Base-by-base conservation (phyloP, 805 yeast species). In the Teunomyces panamensis region DNA sequence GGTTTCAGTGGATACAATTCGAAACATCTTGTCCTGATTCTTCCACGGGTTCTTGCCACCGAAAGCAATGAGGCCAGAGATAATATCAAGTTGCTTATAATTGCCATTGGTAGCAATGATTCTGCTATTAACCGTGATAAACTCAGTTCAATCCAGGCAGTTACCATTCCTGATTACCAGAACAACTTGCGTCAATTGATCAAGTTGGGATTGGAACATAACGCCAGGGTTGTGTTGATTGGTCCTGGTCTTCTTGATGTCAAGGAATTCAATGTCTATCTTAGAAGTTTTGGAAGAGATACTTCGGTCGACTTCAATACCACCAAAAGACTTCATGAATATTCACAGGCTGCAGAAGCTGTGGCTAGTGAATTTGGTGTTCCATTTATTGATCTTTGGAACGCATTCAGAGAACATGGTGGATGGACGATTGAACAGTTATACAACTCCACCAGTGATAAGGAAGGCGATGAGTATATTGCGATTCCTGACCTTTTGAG, bases 41-140 rank as follows among this genome's bases (percentile, higher is more conserved):
- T 71, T 27, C 70, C 68, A 13, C 64, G 71, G 42, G 55, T 87
- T 4, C 63, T 89, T 30, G 69, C 74, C 17, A 57, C 64, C 3
- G 87, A 67, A 42, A 39, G 47, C 29, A 53, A 54, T 44, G 56
- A 52, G 2, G 44, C 46, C 1, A 47, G 49, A 27, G 56, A 57
- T 11, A 53, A 57, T 24, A 49, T 69, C 30, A 64, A 83, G 51
- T 65, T 78, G 42, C 70, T 81, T 49, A 79, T 83, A 9, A 67
- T 89, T 2, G 89, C 86, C 60, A 81, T 88, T 56, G 97, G 97
- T 3, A 79, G 96, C 10, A 90, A 90, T 59, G 97, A 90, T 62
- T 67, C 71, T 1, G 36, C 49, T 9, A 10, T n/a, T 8, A 30
- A 17, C 4, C 30, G 32, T 3, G 55, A 49, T 27, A 20, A 29